Conservation (phyloP, 1,284 basidiomycete genomes). For the Pseudomicrostroma phylloplanum region DNA sequence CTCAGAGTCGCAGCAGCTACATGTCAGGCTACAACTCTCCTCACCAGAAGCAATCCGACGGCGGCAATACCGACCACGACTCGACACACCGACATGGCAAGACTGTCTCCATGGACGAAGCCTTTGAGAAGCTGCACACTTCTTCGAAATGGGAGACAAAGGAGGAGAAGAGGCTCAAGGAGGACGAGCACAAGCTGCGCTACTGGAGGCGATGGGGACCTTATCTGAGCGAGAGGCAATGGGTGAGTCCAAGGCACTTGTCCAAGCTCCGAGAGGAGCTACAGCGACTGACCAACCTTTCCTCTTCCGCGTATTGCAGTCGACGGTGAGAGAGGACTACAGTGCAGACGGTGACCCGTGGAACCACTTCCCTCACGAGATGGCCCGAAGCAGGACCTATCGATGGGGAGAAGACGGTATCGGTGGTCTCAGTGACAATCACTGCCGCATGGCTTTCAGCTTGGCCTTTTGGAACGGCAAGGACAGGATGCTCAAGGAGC, state of each 20-base stretch:
- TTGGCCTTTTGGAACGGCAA: conserved; percentile 90
- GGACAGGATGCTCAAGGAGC: conserved; percentile 91
- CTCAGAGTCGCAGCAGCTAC: neutral
- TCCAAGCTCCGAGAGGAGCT: neutral
- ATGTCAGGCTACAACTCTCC: neutral
- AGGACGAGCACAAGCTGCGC: conserved; percentile 62
- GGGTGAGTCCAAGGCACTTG: conserved; percentile 60
- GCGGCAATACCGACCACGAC: neutral
- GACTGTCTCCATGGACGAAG: neutral
- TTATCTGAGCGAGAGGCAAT: conserved; percentile 92
- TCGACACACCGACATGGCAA: neutral
- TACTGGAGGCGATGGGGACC: conserved; percentile 99
- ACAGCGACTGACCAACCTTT: conserved; percentile 1
- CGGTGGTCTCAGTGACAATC: conserved; percentile 92
- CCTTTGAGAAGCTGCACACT: neutral
- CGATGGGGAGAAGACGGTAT: conserved; percentile 98
- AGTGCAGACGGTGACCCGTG: conserved; percentile 93
- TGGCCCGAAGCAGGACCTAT: conserved; percentile 87
- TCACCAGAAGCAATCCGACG: neutral
- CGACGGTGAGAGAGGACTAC: conserved; percentile 96
- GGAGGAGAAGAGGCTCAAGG: conserved; percentile 55
- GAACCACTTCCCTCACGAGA: conserved; percentile 94
- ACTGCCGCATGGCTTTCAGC: conserved; percentile 82
- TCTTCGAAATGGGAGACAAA: conserved; percentile 21
- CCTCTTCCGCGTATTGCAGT: conserved; percentile 55